Evolutionary conservation across 1,284 basidiomycete species (phyloP), one percentile per base, ranked within the genome.

Genomic region (Chalciporus sp.): DNA sequence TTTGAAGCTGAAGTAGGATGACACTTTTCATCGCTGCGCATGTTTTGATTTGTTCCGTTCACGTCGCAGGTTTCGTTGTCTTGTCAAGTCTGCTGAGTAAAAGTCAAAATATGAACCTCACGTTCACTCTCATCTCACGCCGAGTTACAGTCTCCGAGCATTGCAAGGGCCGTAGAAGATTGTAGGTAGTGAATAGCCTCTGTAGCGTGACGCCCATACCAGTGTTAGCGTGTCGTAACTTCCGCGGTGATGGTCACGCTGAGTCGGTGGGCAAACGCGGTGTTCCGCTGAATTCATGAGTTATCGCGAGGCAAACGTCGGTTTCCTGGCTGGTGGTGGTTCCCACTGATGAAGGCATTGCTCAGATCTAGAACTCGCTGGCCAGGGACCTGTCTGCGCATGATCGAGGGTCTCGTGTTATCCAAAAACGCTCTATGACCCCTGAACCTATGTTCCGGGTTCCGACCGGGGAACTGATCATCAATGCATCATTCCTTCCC

Each of bases 181-280:
- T 37, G 4, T 17, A 37, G 43, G 44, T 27, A 19, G n/a, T 37
- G 28, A 47, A 64, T 56, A 61, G 51, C 59, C 59, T 52, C 29
- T 45, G 14, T 11, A 14, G 42, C 39, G 12, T 42, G 12, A 16
- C 43, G 52, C 11, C 17, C 31, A 49, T 41, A 46, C 40, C 42
- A 44, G 49, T 62, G 57, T 47, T 29, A 14, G 28, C 5, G 42
- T 65, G 48, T 26, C 54, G 53, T 66, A 55, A 64, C 45, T 17
- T 42, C 42, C 17, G 14, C n/a, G 26, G 31, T 47, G 14, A n/a
- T n/a, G n/a, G n/a, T n/a, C n/a, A n/a, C n/a, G n/a, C n/a, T 33
- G 23, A 17, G 23, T n/a, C n/a, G 37, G 37, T n/a, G 37, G 35
- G 49, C 41, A 26, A 40, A 40, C n/a, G 28, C n/a, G 35, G 61